Base-by-base conservation (phyloP, 2,329 filamentous ascomycete genomes). In the Talaromyces verruculosus region DNA sequence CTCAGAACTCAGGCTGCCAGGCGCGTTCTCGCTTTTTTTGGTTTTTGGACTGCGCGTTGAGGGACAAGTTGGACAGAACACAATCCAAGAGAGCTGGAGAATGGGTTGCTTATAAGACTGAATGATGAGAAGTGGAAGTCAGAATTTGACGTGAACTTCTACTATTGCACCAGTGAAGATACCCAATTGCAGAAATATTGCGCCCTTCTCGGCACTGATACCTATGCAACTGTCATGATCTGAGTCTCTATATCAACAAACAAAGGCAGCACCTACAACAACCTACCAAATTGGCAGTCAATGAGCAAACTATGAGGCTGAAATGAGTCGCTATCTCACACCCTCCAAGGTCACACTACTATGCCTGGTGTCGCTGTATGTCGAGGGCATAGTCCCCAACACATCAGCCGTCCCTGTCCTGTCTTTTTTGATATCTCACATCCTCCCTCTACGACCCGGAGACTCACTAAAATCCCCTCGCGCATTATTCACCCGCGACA, bases 331-430 rank as follows among this genome's bases (percentile, higher is more conserved):
- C 65, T 96, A 90, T 77, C 84, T 98, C 55, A 96, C 91, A n/a
- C 91, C 94, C 13, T 89, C 92, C 71, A 96, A 95, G 76, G 86
- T 98, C 70, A 89, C 90, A 73, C 84, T 97, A 28, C 85, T 98
- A 64, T 87, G 88, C 64, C 85, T 99, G 63, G 85, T 95, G 62
- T 87, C 92, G 72, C 84, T 97, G 63, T 98, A 99, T 78, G 87
- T 87, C 43, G 88, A 91, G 69, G 88, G 88, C 25, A 82, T 84
- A 2, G 84, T 93, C 17, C 89, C 90, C 2, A 88, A 85, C 67
- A 83, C 86, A 60, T 88, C 90, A n/a, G 88, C 89, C 28, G 85
- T 94, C 51, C 85, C 90, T 15, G 83, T 96, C 37, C 84, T 97
- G 22, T 91, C 90, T 49, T 95, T 96, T 79, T 84, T 96, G 68